A percentile compares a stretch with the other conserved stretches of the same genome.
Conservation (phyloP, 441 rosid genomes). For the Euphorbia corollata region DNA sequence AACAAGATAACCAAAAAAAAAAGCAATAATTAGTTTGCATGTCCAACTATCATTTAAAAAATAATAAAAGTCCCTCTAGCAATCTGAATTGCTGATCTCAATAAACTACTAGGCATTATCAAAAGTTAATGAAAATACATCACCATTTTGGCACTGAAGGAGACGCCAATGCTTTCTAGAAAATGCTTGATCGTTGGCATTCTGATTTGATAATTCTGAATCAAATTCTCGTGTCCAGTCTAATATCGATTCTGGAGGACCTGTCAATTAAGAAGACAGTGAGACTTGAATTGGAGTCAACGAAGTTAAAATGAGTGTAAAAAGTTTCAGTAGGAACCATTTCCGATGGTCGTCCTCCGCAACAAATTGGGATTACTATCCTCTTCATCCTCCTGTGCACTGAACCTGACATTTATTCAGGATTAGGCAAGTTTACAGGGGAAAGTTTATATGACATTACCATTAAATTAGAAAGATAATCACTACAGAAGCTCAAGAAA, state of each 20-base stretch:
- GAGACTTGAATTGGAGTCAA: conserved; percentile 24
- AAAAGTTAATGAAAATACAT: conserved; percentile 16
- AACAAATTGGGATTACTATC: conserved; percentile 43
- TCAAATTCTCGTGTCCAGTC: conserved; percentile 95
- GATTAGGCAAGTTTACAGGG: conserved; percentile 8
- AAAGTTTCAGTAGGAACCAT: conserved; percentile 45
- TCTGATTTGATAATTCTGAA: conserved; percentile 65
- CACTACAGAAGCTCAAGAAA: too few species aligned
- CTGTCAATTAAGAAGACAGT: conserved; percentile 38
- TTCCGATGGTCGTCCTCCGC: conserved; percentile 94
- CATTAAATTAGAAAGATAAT: too few species aligned
- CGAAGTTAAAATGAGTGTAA: conserved; percentile 20
- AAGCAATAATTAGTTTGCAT: background rate
- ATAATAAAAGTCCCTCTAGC: too few species aligned
- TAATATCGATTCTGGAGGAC: conserved; percentile 72
- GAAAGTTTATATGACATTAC: background rate
- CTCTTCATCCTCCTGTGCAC: conserved; percentile 91
- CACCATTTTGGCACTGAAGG: conserved; percentile 98
- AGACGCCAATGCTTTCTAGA: conserved; percentile 98
- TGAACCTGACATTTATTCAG: conserved; percentile 41
- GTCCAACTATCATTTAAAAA: conserved; percentile 10
- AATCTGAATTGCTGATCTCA: conserved; percentile 2
- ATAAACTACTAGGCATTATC: conserved; percentile 14
- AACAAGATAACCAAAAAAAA: conserved; percentile 13
- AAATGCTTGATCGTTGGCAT: conserved; percentile 82